phyloP scores from a whole-genome alignment of 345 rosid genomes.

The Balakata baccata region DNA sequence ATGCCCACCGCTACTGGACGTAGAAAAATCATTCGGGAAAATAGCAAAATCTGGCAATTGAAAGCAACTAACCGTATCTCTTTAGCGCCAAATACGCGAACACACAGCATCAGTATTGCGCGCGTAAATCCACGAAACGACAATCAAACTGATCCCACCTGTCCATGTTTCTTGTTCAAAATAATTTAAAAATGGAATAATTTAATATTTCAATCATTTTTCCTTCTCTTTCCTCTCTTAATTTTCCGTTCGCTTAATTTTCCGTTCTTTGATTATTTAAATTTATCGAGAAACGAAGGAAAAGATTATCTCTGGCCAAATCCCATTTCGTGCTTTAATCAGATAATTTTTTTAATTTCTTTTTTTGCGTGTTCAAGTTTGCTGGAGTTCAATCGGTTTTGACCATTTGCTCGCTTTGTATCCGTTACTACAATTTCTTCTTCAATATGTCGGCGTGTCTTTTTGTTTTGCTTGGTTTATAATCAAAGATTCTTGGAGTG shows the following conservation, averaged over 20 bases:
- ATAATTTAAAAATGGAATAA: background rate
- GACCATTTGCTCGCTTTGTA: background rate
- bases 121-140: slow-evolving; percentile 22
- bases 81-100: slow-evolving; percentile 6
- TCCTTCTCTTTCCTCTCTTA: background rate
- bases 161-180: background rate
- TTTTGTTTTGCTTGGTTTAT: slow-evolving; percentile 13
- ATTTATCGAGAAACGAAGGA: background rate
- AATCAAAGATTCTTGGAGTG: background rate
- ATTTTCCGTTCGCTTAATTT: background rate
- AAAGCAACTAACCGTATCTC: background rate
- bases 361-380: background rate
- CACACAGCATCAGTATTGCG: slow-evolving; percentile 10
- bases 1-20: background rate
- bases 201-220: background rate
- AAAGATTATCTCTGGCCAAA: background rate
- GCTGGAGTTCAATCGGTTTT: background rate
- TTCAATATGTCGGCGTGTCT: slow-evolving; percentile 18
- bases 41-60: background rate
- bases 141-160: slow-evolving; percentile 6
- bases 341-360: background rate
- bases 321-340: background rate
- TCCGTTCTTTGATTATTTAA: too few relatives aligned
- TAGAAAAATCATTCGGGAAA: background rate
- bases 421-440: background rate